Percentiles rank a stretch among this genome's conserved stretches.
These are phyloP conservation scores for Ogataea trehalophila DNA, from an alignment of 805 yeast genomes.

Conservation along the genomic window DNA sequence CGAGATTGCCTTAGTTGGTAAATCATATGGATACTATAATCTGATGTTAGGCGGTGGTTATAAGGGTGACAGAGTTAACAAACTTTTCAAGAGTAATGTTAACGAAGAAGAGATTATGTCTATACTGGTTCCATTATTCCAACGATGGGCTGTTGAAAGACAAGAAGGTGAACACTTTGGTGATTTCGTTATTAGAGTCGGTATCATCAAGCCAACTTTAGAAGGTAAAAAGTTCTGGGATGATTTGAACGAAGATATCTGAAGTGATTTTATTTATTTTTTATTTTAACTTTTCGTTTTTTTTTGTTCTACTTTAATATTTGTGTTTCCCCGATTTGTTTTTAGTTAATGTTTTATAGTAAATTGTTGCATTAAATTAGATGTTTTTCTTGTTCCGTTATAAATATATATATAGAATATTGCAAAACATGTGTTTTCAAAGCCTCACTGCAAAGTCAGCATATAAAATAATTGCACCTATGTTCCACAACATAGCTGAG, in stretches of 20 bases:
- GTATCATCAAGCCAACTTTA: slow-evolving; percentile 81
- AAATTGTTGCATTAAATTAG: too few species aligned
- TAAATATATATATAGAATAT: too few species aligned
- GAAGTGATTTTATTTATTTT: slow-evolving; percentile 4
- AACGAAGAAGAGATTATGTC: slow-evolving; percentile 84
- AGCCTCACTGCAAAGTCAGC: too few species aligned
- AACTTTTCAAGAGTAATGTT: slow-evolving; percentile 80
- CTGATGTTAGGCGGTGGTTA: slow-evolving; percentile 95
- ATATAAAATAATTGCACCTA: too few species aligned
- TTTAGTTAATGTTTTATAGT: neutral
- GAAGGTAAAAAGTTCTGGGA: slow-evolving; percentile 96
- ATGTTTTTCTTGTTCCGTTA: too few species aligned
- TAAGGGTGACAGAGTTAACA: slow-evolving; percentile 88
- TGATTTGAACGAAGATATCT: slow-evolving; percentile 77
- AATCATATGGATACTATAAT: slow-evolving; percentile 90
- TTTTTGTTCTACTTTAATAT: neutral
- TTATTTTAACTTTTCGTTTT: neutral
- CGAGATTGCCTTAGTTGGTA: slow-evolving; percentile 92
- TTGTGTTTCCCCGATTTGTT: neutral
- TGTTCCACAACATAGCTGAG: too few species aligned
- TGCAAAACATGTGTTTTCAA: too few species aligned
- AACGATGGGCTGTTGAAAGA: slow-evolving; percentile 92
- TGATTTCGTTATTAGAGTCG: slow-evolving; percentile 82
- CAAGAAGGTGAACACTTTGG: slow-evolving; percentile 92
- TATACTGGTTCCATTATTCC: slow-evolving; percentile 78